Conservation (phyloP, 2,329 filamentous ascomycete genomes). For the Cercospora zeina region DNA sequence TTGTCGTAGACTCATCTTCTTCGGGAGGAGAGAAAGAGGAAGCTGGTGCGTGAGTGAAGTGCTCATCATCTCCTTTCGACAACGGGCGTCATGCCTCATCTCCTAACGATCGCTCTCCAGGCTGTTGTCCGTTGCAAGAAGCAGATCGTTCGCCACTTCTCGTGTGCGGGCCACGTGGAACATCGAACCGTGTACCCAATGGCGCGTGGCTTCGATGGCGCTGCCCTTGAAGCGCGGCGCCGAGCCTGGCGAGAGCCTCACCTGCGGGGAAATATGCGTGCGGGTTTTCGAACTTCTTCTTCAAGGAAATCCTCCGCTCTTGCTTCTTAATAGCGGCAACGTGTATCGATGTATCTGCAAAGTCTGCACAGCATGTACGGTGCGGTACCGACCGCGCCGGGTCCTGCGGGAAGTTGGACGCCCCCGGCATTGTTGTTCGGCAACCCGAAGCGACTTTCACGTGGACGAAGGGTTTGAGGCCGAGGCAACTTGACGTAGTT, state of each 20-base stretch:
- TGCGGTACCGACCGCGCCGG: neutral
- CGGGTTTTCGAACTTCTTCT: neutral
- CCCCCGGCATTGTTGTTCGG: neutral
- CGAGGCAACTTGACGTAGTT: neutral
- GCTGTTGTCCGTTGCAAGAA: neutral
- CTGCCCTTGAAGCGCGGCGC: neutral
- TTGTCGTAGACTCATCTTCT: too few species aligned
- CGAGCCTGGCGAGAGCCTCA: slow-evolving; percentile 3
- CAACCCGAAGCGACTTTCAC: neutral
- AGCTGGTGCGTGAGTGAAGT: neutral
- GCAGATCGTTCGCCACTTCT: neutral
- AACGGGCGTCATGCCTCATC: neutral
- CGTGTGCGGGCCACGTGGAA: slow-evolving; percentile 2
- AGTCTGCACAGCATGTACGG: neutral
- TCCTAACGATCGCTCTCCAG: neutral
- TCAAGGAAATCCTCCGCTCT: neutral
- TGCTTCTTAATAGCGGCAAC: neutral
- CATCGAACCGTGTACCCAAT: neutral
- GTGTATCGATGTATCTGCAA: neutral
- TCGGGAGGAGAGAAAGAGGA: too few species aligned
- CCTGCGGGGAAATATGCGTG: neutral
- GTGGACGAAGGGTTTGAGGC: neutral
- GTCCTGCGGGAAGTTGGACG: neutral
- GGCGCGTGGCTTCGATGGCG: neutral
- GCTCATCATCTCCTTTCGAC: neutral